Percentiles rank a stretch among this genome's conserved stretches.
Evolutionary conservation across 768 basidiomycete genomes (phyloP).

Genomic region (Auriscalpium orientale): DNA sequence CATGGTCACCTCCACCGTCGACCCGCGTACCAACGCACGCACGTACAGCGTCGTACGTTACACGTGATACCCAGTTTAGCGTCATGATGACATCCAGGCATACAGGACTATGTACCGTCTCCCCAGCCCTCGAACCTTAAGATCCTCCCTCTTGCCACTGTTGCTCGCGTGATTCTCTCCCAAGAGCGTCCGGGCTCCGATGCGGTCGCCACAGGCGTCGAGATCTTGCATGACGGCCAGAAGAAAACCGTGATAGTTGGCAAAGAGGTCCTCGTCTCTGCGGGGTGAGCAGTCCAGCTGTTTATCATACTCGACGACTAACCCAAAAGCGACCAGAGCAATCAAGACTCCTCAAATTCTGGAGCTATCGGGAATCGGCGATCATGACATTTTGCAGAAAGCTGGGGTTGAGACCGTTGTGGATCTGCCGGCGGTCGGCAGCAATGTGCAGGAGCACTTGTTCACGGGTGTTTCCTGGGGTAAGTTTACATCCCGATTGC

Average conservation of each 20-base stretch:
- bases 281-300: conserved; percentile 20
- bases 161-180: not conserved
- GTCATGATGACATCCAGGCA: not conserved
- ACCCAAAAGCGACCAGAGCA: conserved; percentile 17
- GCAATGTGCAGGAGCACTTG: conserved; percentile 46
- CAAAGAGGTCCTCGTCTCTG: conserved; percentile 37
- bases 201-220: conserved; percentile 28
- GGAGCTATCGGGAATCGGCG: conserved; percentile 55
- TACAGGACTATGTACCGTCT: not conserved
- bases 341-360: conserved; percentile 39
- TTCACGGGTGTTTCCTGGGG: conserved; percentile 21
- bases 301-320: not conserved
- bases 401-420: conserved; percentile 32
- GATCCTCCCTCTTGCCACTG: not conserved
- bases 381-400: conserved; percentile 29
- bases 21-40: conserved; percentile 6
- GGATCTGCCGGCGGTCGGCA: conserved; percentile 42
- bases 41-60: conserved; percentile 7
- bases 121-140: not conserved
- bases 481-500: conserved; percentile 5
- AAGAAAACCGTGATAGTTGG: conserved; percentile 25
- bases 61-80: not conserved
- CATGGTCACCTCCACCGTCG: conserved; percentile 8
- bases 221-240: conserved; percentile 24
- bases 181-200: not conserved